Base-by-base conservation (phyloP, 2,329 filamentous ascomycete genomes). In the Fusarium temperatum region DNA sequence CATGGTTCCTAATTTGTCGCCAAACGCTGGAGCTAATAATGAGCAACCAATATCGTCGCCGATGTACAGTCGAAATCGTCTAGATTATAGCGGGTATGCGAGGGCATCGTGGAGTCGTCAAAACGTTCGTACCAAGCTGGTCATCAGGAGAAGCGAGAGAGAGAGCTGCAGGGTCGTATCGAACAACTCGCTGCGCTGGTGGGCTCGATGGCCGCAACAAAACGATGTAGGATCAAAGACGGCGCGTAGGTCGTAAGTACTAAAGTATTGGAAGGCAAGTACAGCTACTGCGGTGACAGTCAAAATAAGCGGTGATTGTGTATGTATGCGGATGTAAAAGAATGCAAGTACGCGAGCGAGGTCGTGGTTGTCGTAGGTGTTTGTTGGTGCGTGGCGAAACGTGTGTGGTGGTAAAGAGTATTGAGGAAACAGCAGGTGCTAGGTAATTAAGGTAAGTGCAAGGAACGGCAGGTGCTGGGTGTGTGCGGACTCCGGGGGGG, bases 1-100 rank as follows among this genome's bases (percentile, higher is more conserved):
- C 93, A 96, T 96, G 64, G 82, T 75, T 77, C 63, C 58, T 63
- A 68, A 48, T 66, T 68, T 59, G 66, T 76, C 56, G 54, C 75
- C 74, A 70, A 68, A 64, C 63, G 69, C 58, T 56, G 47, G 54
- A 73, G 69, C 73, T 79, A 78, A 71, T 72, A 74, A 56, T 64
- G 68, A 64, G 59, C 50, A 67, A 66, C 66, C 66, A 73, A 64
- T 75, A 70, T 74, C 70, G 68, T 77, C 67, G 68, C 73, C 67
- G 67, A 74, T 68, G 69, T 70, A 70, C 67, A 72, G 61, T 66
- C 74, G 68, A 70, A 73, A 58, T 72, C 75, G 67, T 71, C 67
- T 66, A 75, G 63, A 72, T 74, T 75, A 75, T 70, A 59, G 73
- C 65, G 73, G 68, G 72, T 76, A 77, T 79, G 67, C 75, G 77